phyloP scores from a whole-genome alignment of 495 filamentous ascomycete genomes.

The Usnea hakonensis region DNA sequence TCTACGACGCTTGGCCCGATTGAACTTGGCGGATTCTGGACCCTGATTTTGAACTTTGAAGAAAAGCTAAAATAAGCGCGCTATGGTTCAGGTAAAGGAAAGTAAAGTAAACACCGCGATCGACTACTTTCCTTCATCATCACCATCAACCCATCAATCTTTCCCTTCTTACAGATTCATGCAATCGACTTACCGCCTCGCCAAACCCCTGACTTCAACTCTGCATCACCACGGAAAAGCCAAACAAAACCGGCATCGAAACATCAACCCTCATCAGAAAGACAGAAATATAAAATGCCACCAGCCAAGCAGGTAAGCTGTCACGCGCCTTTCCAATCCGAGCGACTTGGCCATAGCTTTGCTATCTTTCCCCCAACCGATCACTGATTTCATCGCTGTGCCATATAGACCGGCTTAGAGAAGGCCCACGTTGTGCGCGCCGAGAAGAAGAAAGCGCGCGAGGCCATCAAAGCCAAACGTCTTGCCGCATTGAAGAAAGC shows the following conservation, averaged over 20 bases:
- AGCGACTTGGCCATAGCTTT: not conserved
- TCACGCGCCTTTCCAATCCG: not conserved
- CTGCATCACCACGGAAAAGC: not conserved
- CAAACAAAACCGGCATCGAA: not conserved
- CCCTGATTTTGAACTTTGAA: not conserved
- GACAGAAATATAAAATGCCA: too few relatives aligned
- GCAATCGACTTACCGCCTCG: not conserved
- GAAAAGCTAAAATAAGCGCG: conserved; percentile 1
- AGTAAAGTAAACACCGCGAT: not conserved
- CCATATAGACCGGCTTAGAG: conserved; percentile 2
- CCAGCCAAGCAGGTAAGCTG: conserved; percentile 5
- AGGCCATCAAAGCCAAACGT: conserved; percentile 16
- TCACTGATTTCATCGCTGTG: not conserved
- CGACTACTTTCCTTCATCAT: not conserved
- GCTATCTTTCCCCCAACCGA: too few relatives aligned
- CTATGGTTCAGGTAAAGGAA: too few relatives aligned
- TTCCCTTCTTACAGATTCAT: not conserved
- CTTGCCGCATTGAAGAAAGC: conserved; percentile 11
- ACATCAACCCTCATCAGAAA: not conserved
- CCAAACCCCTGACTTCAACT: not conserved
- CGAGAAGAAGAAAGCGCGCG: conserved; percentile 14
- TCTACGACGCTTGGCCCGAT: not conserved
- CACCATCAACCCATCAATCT: not conserved
- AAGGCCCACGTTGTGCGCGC: conserved; percentile 15
- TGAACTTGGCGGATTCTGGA: not conserved